phyloP scores from a whole-genome alignment of 345 rosid species.

The Gynandropsis gynandra region DNA sequence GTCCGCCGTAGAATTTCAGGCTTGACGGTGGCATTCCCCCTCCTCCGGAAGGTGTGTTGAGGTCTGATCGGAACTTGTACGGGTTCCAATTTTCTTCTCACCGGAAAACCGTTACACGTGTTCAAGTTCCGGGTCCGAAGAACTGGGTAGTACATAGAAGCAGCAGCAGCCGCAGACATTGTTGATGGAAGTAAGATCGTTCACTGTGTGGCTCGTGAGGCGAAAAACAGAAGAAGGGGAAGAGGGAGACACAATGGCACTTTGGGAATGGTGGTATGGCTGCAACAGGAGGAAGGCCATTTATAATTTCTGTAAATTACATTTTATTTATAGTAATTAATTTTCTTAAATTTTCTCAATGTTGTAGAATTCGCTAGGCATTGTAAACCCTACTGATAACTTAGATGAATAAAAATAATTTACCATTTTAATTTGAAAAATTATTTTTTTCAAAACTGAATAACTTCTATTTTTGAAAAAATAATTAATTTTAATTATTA shows the following conservation, averaged over 20 bases:
- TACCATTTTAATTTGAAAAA: no score
- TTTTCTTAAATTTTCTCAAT: no score
- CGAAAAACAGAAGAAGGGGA: constrained; percentile 18
- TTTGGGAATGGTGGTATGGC: not conserved
- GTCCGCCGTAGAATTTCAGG: not conserved
- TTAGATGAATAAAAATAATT: no score
- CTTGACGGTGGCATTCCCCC: constrained; percentile 18
- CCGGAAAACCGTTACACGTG: constrained; percentile 12
- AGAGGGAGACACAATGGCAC: no score
- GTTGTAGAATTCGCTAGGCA: no score
- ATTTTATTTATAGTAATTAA: no score
- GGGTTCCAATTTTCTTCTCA: constrained; percentile 12
- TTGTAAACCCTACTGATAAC: no score
- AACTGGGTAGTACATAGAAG: constrained; percentile 16
- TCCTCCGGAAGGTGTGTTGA: constrained; percentile 20
- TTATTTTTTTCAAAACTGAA: no score
- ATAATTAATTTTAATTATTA: no score
- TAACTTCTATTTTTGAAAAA: no score
- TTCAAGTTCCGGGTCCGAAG: constrained; percentile 16
- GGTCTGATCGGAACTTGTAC: constrained; percentile 4
- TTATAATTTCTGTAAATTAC: no score
- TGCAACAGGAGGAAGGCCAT: no score
- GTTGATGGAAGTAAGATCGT: constrained; percentile 12
- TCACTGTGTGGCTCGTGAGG: constrained; percentile 18
- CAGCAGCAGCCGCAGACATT: constrained; percentile 26